Conservation (phyloP, 768 basidiomycete genomes). For the Candolleomyces efflorescens region DNA sequence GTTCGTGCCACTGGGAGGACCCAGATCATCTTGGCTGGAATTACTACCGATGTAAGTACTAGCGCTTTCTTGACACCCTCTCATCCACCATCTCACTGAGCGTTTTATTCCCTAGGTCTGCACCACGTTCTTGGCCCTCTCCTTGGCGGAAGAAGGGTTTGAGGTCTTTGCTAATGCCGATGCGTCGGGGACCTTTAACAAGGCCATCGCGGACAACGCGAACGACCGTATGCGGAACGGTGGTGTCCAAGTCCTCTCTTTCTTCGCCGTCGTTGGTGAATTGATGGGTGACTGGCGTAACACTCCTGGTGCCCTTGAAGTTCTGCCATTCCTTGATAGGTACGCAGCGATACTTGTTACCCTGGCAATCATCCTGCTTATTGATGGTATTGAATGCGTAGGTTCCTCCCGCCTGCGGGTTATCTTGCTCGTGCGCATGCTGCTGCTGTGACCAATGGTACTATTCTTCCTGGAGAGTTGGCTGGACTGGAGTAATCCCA, state of each 20-base stretch:
- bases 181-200: constrained; percentile 39
- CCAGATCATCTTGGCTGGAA: constrained; percentile 45
- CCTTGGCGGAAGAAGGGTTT: constrained; percentile 41
- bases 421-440: constrained; percentile 24
- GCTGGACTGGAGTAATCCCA: background rate
- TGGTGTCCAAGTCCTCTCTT: constrained; percentile 41
- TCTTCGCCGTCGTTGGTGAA: constrained; percentile 40
- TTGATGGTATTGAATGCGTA: constrained; percentile 5
- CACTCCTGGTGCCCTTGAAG: constrained; percentile 36
- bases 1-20: constrained; percentile 44
- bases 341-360: too few species aligned
- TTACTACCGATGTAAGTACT: constrained; percentile 44
- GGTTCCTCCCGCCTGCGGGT: constrained; percentile 21
- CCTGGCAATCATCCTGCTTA: too few species aligned
- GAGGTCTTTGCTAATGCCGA: constrained; percentile 45
- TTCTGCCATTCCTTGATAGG: constrained; percentile 44
- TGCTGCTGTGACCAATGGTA: constrained; percentile 19
- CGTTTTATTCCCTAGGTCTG: constrained; percentile 31
- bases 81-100: background rate
- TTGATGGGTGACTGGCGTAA: constrained; percentile 50
- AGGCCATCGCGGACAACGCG: constrained; percentile 37
- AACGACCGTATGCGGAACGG: constrained; percentile 46
- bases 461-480: constrained; percentile 18
- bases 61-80: background rate
- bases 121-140: constrained; percentile 45